A percentile compares a stretch with the other conserved stretches of the same genome.
Conservation (phyloP, 768 basidiomycete species). For the Panaeolus cyanescens region DNA sequence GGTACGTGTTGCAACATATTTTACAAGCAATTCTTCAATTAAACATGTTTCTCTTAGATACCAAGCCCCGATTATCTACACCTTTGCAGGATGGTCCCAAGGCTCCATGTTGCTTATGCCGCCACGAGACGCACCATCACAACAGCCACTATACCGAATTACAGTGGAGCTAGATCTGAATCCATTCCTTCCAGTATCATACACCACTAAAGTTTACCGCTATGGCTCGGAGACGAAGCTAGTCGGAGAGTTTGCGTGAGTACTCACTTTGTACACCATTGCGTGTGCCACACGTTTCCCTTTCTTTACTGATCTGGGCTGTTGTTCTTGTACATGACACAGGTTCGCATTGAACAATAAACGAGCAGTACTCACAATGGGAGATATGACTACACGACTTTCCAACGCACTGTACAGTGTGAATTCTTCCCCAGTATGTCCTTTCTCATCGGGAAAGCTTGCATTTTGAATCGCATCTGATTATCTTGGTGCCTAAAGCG, state of each 20-base stretch:
- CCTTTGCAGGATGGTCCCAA: slow-evolving; percentile 36
- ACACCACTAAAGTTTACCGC: slow-evolving; percentile 39
- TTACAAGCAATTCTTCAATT: background rate
- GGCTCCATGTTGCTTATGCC: slow-evolving; percentile 40
- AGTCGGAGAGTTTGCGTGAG: slow-evolving; percentile 37
- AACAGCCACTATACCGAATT: slow-evolving; percentile 42
- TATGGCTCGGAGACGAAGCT: slow-evolving; percentile 25
- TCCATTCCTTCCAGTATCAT: slow-evolving; percentile 47
- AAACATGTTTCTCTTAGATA: background rate
- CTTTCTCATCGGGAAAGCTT: background rate
- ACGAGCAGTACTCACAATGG: slow-evolving; percentile 42
- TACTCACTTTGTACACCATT: slow-evolving; percentile 30
- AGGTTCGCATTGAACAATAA: slow-evolving; percentile 44
- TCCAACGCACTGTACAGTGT: slow-evolving; percentile 37
- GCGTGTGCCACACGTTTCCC: background rate
- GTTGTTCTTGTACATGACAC: background rate
- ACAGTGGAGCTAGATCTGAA: slow-evolving; percentile 44
- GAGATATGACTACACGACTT: slow-evolving; percentile 39
- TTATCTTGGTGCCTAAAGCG: slow-evolving; percentile 22
- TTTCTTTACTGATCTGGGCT: no score
- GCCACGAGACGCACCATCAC: slow-evolving; percentile 21
- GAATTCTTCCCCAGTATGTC: slow-evolving; percentile 31
- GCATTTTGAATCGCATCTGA: background rate
- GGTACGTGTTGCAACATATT: background rate
- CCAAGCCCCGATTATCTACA: slow-evolving; percentile 36